Percentiles rank a stretch among this genome's conserved stretches.
phyloP scores from a whole-genome alignment of 108 stramenopile species.

The Fragilaria radians region DNA sequence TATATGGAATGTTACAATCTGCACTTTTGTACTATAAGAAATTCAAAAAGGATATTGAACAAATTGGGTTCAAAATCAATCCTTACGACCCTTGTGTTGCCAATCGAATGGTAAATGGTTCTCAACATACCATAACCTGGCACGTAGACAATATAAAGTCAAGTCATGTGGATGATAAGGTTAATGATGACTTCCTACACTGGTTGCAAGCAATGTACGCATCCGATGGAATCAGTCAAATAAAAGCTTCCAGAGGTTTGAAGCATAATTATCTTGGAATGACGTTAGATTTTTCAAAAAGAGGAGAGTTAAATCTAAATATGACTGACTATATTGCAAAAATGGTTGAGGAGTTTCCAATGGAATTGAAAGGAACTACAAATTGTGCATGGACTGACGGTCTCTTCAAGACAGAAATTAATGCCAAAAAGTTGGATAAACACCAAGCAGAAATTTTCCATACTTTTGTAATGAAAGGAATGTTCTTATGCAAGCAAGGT shows the following conservation, averaged over 20 bases:
- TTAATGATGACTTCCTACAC: neutral
- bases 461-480: too few species aligned
- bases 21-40: slow-evolving; percentile 3
- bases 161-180: neutral
- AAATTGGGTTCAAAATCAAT: slow-evolving; percentile 8
- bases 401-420: too few species aligned
- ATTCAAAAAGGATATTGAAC: neutral
- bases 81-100: slow-evolving; percentile 17
- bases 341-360: too few species aligned
- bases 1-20: too few species aligned
- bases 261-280: slow-evolving; percentile 8
- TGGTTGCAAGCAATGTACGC: neutral
- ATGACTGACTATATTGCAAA: neutral
- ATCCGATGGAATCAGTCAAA: neutral
- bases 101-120: slow-evolving; percentile 7
- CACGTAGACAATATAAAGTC: slow-evolving; percentile 20
- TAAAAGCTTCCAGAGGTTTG: neutral
- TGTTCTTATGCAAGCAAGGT: too few species aligned
- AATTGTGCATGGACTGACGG: too few species aligned
- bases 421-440: too few species aligned
- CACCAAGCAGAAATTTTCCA: too few species aligned
- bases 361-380: too few species aligned
- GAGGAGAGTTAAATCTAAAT: neutral
- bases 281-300: slow-evolving; percentile 3
- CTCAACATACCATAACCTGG: slow-evolving; percentile 11